These are phyloP conservation scores for Rhynchosporium secalis DNA, from an alignment of 2,329 filamentous ascomycete species.

Conservation along the genomic window DNA sequence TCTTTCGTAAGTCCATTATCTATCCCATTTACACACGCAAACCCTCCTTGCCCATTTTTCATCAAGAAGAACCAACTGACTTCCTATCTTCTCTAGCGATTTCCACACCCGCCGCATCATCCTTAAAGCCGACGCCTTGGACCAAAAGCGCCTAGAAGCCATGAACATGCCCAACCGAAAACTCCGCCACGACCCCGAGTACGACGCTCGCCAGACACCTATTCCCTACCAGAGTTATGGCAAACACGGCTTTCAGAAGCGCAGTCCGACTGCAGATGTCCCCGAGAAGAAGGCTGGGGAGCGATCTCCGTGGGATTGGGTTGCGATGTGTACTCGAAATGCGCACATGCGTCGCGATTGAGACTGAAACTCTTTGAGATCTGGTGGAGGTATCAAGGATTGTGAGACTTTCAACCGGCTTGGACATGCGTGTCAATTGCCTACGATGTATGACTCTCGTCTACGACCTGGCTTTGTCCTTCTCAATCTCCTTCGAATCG, in stretches of 20 bases:
- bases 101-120: not conserved
- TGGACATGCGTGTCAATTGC: not conserved
- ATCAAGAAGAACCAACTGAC: not conserved
- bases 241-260: slow-evolving; percentile 1
- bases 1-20: not conserved
- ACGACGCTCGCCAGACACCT: not conserved
- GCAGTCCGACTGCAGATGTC: not conserved
- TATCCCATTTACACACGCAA: too few species aligned
- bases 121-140: not conserved
- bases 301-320: not conserved
- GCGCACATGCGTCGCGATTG: not conserved
- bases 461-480: too few species aligned
- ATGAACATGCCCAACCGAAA: not conserved
- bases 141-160: not conserved
- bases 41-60: not conserved
- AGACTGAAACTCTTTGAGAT: not conserved
- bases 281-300: not conserved
- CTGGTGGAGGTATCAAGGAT: not conserved
- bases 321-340: not conserved
- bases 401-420: not conserved
- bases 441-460: too few species aligned
- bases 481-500: too few species aligned
- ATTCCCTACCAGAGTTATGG: not conserved
- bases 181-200: slow-evolving; percentile 1
- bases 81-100: not conserved